These are phyloP conservation scores for Dendrobium catenatum DNA, from an alignment of 106 monocot species.

Conservation along the genomic window DNA sequence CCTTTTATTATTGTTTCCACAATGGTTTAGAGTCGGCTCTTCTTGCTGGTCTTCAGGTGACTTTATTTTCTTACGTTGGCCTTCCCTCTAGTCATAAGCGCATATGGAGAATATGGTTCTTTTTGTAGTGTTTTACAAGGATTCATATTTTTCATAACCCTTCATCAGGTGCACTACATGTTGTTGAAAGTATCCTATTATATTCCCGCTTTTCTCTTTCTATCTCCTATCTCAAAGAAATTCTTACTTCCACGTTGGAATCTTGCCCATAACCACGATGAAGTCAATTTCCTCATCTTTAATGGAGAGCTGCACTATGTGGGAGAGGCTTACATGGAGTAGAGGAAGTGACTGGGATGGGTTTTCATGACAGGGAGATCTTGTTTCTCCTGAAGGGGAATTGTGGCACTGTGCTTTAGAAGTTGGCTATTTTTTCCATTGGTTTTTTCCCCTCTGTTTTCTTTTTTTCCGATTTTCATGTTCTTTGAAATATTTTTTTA, in stretches of 20 bases:
- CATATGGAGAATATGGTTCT: not conserved
- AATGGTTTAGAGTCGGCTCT: conserved; percentile 91
- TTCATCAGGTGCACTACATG: not conserved
- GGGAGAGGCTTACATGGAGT: not conserved
- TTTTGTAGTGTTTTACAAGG: not conserved
- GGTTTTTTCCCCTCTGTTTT: not conserved
- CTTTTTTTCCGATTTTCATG: not conserved
- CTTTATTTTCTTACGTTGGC: not conserved
- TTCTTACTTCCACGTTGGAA: not conserved
- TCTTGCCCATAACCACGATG: not conserved
- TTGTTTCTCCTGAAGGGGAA: not conserved
- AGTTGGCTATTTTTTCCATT: not conserved
- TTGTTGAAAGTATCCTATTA: not conserved
- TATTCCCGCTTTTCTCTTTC: not conserved
- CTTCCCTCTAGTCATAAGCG: not conserved
- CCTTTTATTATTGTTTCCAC: conserved; percentile 81
- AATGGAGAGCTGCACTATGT: not conserved
- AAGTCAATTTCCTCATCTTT: not conserved
- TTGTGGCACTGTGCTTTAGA: not conserved
- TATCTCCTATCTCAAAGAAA: not conserved
- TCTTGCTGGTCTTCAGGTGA: conserved; percentile 82
- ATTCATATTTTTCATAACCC: not conserved
- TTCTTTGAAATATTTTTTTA: not conserved
- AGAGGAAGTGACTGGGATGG: not conserved
- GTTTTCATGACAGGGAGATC: not conserved